These are phyloP conservation scores for Pelargonium cotyledonis DNA, from an alignment of 441 rosid genomes.

Conservation along the genomic window DNA sequence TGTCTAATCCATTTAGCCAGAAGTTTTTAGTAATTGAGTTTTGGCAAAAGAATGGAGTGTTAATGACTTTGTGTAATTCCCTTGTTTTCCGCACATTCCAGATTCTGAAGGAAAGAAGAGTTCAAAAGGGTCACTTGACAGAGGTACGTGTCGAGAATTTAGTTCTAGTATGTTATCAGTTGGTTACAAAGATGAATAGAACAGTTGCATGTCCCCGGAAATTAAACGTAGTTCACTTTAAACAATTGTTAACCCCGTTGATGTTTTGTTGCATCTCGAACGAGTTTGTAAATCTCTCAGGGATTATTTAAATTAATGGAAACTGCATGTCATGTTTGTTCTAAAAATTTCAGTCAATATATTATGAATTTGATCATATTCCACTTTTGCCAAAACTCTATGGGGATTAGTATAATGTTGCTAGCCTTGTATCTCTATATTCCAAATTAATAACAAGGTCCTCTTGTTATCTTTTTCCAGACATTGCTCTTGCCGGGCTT, in stretches of 20 bases:
- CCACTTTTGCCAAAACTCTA: no score
- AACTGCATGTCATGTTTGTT: no score
- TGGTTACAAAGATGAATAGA: neutral
- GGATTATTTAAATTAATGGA: no score
- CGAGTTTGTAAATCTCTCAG: no score
- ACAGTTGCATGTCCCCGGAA: no score
- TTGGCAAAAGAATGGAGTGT: neutral
- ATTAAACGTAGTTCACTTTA: no score
- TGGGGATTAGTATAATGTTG: no score
- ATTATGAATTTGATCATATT: no score
- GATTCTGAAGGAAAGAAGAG: neutral
- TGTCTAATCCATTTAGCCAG: neutral
- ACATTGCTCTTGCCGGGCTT: conserved; percentile 65
- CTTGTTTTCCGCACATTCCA: neutral
- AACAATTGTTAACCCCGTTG: no score
- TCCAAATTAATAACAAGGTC: neutral
- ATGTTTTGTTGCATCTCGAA: no score
- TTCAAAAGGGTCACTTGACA: conserved; percentile 3
- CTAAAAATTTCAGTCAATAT: no score
- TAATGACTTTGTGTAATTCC: neutral
- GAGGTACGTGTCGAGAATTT: neutral
- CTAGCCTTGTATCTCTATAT: no score
- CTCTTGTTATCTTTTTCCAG: conserved; percentile 28
- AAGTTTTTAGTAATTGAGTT: neutral
- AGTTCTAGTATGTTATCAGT: neutral